Evolutionary conservation across 2,329 filamentous ascomycete genomes (phyloP).

Genomic region (Neocatenulostroma microsporum): DNA sequence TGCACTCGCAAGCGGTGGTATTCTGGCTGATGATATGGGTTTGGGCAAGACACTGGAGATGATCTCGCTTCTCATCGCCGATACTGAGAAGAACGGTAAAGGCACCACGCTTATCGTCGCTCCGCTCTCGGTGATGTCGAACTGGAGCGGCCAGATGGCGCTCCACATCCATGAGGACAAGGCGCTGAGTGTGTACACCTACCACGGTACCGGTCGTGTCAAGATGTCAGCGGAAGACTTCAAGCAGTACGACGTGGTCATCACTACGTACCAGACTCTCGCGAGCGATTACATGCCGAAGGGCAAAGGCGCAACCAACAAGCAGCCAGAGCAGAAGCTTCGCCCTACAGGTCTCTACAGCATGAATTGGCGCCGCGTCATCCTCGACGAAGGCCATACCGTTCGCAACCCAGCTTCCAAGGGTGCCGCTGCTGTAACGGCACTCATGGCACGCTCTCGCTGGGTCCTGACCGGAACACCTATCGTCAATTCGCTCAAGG

Average conservation of each 20-base stretch:
- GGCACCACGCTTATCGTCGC: constrained; percentile 69
- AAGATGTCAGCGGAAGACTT: constrained; percentile 50
- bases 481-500: constrained; percentile 48
- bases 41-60: constrained; percentile 82
- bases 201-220: constrained; percentile 59
- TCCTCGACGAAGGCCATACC: constrained; percentile 75
- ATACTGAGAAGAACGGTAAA: constrained; percentile 26
- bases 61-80: constrained; percentile 66
- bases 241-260: constrained; percentile 62
- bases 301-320: constrained; percentile 31
- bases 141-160: constrained; percentile 75
- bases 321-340: constrained; percentile 18
- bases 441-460: constrained; percentile 60
- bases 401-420: constrained; percentile 73
- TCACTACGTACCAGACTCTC: constrained; percentile 77
- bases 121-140: constrained; percentile 80
- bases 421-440: constrained; percentile 59
- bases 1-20: constrained; percentile 66
- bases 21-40: constrained; percentile 89
- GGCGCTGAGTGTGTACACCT: constrained; percentile 60
- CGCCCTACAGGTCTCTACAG: constrained; percentile 51
- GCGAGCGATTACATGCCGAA: constrained; percentile 55
- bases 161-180: constrained; percentile 61
- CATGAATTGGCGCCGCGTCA: constrained; percentile 66
- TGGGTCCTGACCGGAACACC: constrained; percentile 69